Evolutionary conservation across 768 basidiomycete genomes (phyloP).

Genomic region (Xerocomellus amylosporus): DNA sequence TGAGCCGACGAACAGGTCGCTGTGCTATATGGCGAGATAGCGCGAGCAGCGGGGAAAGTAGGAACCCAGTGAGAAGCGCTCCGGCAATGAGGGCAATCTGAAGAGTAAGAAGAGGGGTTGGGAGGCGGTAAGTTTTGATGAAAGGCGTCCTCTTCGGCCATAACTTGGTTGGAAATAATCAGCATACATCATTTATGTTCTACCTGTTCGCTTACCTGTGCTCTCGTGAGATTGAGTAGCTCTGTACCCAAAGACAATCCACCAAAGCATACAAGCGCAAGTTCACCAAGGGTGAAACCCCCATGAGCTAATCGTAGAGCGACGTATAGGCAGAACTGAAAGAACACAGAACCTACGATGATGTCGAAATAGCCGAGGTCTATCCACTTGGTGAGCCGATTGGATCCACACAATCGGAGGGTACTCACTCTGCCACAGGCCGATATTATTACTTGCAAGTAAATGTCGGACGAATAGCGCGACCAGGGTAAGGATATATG

Average conservation of each 20-base stretch:
- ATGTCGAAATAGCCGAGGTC: conserved; percentile 80
- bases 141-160: conserved; percentile 77
- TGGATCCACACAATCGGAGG: background rate
- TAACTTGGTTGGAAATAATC: conserved; percentile 45
- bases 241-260: conserved; percentile 87
- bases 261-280: conserved; percentile 85
- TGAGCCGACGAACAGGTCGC: conserved; percentile 76
- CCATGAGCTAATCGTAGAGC: conserved; percentile 87
- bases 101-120: conserved; percentile 88
- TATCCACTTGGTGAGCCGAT: conserved; percentile 30
- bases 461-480: conserved; percentile 50
- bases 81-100: conserved; percentile 93
- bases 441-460: conserved; percentile 41
- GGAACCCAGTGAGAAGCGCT: conserved; percentile 86
- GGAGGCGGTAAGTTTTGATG: conserved; percentile 89
- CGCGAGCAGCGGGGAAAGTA: conserved; percentile 90
- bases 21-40: conserved; percentile 91
- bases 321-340: conserved; percentile 88
- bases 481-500: conserved; percentile 48
- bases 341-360: conserved; percentile 70
- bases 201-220: conserved; percentile 53
- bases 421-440: conserved; percentile 70
- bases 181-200: background rate
- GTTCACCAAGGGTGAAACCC: conserved; percentile 94
- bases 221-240: conserved; percentile 77